Base-by-base conservation (phyloP, 2,329 filamentous ascomycete genomes). In the Claviceps quebecensis region DNA sequence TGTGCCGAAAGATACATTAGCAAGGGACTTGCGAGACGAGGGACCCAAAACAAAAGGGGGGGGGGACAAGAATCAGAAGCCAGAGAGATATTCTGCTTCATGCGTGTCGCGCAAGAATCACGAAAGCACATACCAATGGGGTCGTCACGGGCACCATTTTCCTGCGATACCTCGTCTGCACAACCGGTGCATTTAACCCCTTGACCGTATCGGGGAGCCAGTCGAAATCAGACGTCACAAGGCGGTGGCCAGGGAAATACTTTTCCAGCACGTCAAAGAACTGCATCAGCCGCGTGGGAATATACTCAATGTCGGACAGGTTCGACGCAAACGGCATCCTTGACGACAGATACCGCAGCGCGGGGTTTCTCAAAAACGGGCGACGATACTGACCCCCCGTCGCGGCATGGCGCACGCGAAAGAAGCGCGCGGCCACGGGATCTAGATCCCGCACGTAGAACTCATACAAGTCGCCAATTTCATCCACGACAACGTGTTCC, bases 261-360 rank as follows among this genome's bases (percentile, higher is more conserved):
- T 79, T 80, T 55, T 87, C 84, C 54, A 98, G 73, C 48, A 96
- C 83, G 65, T 94, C 87, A 67, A 97, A 97, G 73, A 98, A 97
- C 64, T 94, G 85, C 87, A 98, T 91, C 58, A 97, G 76, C 22
- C 88, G 79, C 5, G 91, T 98, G 5, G 93, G 93, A 51, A 98
- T 86, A 68, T 94, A 98, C 70, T 98, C 93, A 0, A 91, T 87
- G 23, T 77, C 69, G 34, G 86, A 90, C 57, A 95, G 76, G 62
- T 91, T 90, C 5, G 81, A 76, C 34, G 81, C 74, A 57, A 91
- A 81, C 3, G 88, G 89, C 49, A 89, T 63, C 49, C 74, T 70
- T 41, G 75, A 73, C 54, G 78, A 77, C 13, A 95, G 61, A 50
- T 74, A 77, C 49, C 86, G 78, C 55, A 84, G 66, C 34, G 80